Percentiles rank a stretch among this genome's conserved stretches.
These are phyloP conservation scores for Waltergamsia citrina DNA, from an alignment of 2,329 filamentous ascomycete genomes.

Conservation along the genomic window DNA sequence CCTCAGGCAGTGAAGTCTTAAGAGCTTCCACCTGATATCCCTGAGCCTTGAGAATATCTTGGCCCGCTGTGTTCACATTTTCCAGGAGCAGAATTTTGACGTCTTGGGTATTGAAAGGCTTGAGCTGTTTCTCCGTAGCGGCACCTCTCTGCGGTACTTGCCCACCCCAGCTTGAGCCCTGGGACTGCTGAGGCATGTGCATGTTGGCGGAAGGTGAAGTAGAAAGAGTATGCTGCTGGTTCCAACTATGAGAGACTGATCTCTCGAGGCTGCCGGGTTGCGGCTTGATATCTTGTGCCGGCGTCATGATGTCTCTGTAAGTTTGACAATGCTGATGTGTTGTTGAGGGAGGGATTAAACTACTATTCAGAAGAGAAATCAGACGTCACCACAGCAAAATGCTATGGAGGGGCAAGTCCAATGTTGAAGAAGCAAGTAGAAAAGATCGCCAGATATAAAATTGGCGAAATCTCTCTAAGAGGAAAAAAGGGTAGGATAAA, in stretches of 20 bases:
- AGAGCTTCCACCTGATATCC: slow-evolving; percentile 93
- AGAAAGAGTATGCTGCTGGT: slow-evolving; percentile 46
- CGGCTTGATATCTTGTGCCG: slow-evolving; percentile 36
- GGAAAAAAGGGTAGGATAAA: too few relatives aligned
- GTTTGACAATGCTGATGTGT: too few relatives aligned
- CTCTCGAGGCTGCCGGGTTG: slow-evolving; percentile 13
- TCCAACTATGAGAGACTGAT: slow-evolving; percentile 48
- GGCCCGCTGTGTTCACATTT: slow-evolving; percentile 88
- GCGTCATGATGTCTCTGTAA: slow-evolving; percentile 34
- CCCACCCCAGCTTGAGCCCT: slow-evolving; percentile 51
- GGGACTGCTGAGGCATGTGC: slow-evolving; percentile 56
- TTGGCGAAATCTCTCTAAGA: too few relatives aligned
- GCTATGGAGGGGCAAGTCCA: too few relatives aligned
- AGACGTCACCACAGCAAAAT: too few relatives aligned
- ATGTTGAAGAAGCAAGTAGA: too few relatives aligned
- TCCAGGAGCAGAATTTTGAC: slow-evolving; percentile 94
- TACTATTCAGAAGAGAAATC: too few relatives aligned
- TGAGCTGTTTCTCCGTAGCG: slow-evolving; percentile 59
- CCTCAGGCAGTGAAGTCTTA: slow-evolving; percentile 84
- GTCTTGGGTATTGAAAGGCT: slow-evolving; percentile 91
- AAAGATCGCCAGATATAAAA: too few relatives aligned
- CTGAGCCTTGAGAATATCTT: slow-evolving; percentile 71
- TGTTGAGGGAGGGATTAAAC: too few relatives aligned
- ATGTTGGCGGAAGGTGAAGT: slow-evolving; percentile 68
- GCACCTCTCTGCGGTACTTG: slow-evolving; percentile 22